These are phyloP conservation scores for Citrullus mucosospermus DNA, from an alignment of 306 rosid species.

Conservation along the genomic window DNA sequence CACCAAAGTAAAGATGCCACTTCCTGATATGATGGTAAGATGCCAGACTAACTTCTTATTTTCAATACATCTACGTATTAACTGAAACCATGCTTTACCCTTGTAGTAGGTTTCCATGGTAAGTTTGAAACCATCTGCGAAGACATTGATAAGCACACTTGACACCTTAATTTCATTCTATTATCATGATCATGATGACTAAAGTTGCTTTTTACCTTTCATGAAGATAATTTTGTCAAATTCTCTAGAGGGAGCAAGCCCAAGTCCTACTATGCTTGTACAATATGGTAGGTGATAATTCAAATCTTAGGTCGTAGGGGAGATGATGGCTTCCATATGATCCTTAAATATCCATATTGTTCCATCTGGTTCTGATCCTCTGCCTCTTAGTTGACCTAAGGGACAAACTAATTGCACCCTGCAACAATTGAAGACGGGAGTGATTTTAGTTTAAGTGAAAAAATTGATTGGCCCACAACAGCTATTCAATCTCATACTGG, in stretches of 20 bases:
- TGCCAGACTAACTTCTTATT: slow-evolving; percentile 9
- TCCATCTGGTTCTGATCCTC: neutral
- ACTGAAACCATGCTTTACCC: neutral
- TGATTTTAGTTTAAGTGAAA: neutral
- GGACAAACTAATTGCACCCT: neutral
- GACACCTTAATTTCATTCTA: neutral
- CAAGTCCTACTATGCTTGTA: neutral
- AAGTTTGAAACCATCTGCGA: neutral
- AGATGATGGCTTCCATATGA: neutral
- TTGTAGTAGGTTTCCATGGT: neutral
- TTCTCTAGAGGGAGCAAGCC: neutral
- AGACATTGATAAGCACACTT: neutral
- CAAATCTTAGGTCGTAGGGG: neutral
- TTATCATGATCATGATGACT: neutral
- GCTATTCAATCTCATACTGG: neutral
- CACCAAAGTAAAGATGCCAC: slow-evolving; percentile 99
- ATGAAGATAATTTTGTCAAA: neutral
- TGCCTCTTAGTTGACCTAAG: neutral
- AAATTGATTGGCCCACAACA: neutral
- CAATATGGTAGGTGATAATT: neutral
- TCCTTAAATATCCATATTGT: neutral
- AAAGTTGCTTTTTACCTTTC: neutral
- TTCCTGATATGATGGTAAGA: slow-evolving; percentile 98
- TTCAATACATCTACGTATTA: neutral
- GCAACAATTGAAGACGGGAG: neutral